These are phyloP conservation scores for Pichia sp. DNA, from an alignment of 1,139 yeast species.

Conservation along the genomic window DNA sequence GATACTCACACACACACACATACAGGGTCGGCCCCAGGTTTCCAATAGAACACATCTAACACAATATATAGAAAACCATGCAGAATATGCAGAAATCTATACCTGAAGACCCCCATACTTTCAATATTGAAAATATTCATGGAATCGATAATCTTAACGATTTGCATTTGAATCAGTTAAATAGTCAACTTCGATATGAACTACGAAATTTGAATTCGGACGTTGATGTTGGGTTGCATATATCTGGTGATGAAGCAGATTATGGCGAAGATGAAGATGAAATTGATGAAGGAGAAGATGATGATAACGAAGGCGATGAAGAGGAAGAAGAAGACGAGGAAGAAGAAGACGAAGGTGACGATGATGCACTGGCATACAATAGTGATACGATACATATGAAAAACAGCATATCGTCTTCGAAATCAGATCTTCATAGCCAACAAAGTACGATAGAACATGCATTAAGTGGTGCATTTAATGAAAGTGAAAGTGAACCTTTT, in stretches of 20 bases:
- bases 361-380: too few species aligned
- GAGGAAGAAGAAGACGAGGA: neutral
- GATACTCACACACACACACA: too few species aligned
- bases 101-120: slow-evolving; percentile 72
- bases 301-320: neutral
- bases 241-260: slow-evolving; percentile 13
- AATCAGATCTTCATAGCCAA: neutral
- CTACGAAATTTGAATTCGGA: slow-evolving; percentile 14
- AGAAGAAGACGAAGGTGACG: neutral
- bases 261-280: slow-evolving; percentile 4
- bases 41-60: too few species aligned
- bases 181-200: slow-evolving; percentile 17
- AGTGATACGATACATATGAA: neutral
- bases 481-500: slow-evolving; percentile 20
- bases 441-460: slow-evolving; percentile 4
- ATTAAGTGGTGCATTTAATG: slow-evolving; percentile 9
- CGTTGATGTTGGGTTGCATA: slow-evolving; percentile 10
- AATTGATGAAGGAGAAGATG: neutral
- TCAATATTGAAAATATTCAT: slow-evolving; percentile 11
- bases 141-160: slow-evolving; percentile 15
- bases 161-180: slow-evolving; percentile 16
- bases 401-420: neutral
- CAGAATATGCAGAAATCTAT: slow-evolving; percentile 8
- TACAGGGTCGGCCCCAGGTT: too few species aligned
- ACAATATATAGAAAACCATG: too few species aligned